Evolutionary conservation across 1,139 yeast species (phyloP).

Genomic region (Saccharomycopsis phalli): DNA sequence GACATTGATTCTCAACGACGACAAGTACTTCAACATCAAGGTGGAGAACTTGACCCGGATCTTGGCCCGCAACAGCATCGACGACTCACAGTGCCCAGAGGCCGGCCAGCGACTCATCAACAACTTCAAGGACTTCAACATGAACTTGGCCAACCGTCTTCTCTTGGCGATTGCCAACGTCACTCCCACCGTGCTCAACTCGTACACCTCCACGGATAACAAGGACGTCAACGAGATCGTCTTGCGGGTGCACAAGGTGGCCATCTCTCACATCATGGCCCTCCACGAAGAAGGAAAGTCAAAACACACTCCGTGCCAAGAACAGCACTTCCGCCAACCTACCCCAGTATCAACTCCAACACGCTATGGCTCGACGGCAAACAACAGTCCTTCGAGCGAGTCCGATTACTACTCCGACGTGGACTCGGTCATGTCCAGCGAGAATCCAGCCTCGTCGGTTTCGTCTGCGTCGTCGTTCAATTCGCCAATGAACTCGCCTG

Average conservation of each 20-base stretch:
- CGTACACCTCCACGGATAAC: slow-evolving; percentile 16
- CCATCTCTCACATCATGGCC: slow-evolving; percentile 20
- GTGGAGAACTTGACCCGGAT: slow-evolving; percentile 13
- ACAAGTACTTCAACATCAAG: slow-evolving; percentile 15
- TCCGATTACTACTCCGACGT: slow-evolving; percentile 15
- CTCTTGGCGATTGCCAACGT: slow-evolving; percentile 18
- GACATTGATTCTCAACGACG: slow-evolving; percentile 19
- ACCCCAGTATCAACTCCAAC: slow-evolving; percentile 17
- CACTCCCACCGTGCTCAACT: slow-evolving; percentile 17
- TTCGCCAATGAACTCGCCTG: slow-evolving; percentile 18
- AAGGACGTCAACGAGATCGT: slow-evolving; percentile 17
- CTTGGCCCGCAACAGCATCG: slow-evolving; percentile 13
- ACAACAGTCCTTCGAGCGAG: slow-evolving; percentile 10
- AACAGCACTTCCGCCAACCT: slow-evolving; percentile 11
- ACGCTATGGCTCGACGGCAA: slow-evolving; percentile 5
- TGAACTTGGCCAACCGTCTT: slow-evolving; percentile 17
- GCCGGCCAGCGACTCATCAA: slow-evolving; percentile 1
- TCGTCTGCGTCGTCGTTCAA: slow-evolving; percentile 12
- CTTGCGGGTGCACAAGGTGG: slow-evolving; percentile 18
- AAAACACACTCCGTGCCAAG: not conserved
- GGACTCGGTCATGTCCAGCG: slow-evolving; percentile 16
- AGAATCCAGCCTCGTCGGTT: not conserved
- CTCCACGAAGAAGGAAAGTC: slow-evolving; percentile 18
- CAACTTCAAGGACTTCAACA: slow-evolving; percentile 14
- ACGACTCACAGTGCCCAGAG: slow-evolving; percentile 3